Base-by-base conservation (phyloP, 257 asterid species). In the Scutellaria baicalensis region DNA sequence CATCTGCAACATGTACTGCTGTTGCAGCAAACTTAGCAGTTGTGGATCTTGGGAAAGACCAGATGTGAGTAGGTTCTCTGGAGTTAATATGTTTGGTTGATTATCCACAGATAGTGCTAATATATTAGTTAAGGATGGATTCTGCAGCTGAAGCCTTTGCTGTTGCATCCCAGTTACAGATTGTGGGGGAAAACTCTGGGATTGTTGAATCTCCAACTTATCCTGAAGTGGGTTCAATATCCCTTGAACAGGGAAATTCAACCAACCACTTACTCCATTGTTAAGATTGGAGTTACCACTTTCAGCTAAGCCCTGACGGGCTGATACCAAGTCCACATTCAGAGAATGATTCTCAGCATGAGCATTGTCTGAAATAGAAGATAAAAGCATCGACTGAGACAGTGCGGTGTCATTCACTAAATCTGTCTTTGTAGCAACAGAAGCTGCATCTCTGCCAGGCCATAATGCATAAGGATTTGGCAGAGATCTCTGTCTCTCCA, bases 41-140 rank as follows among this genome's bases (percentile, higher is more conserved):
- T 89, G 99, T 8, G 93, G 96, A 73, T 94, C 98, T 73, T 94
- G 96, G 69, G 95, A 63, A 12, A 84, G 48, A 64, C 86, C 85
- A 68, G 97, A 69, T 42, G 88, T 21, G 31, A 83, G 80, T 59
- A 81, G 78, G 49, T 79, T 86, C 45, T 92, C 98, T 8, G 90
- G 61, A 50, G 87, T 75, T 70, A 80, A 83, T 69, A 82, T 57
- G 68, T 76, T 80, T 58, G 92, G 51, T 72, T 84, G 73, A 74
- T 84, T 91, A 69, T 83, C 95, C 72, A 82, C 4, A 12, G 87
- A 73, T 68, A 84, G 89, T 57, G 90, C 77, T 6, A 83, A 64
- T 27, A 84, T 59, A 76, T 82, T 86, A 66, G 75, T 45, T 39
- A 83, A 47, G 38, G 84, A 55, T 45, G 86, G 40, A 77, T 82